phyloP scores from a whole-genome alignment of 306 rosid species.

The Calophaca sinica region DNA sequence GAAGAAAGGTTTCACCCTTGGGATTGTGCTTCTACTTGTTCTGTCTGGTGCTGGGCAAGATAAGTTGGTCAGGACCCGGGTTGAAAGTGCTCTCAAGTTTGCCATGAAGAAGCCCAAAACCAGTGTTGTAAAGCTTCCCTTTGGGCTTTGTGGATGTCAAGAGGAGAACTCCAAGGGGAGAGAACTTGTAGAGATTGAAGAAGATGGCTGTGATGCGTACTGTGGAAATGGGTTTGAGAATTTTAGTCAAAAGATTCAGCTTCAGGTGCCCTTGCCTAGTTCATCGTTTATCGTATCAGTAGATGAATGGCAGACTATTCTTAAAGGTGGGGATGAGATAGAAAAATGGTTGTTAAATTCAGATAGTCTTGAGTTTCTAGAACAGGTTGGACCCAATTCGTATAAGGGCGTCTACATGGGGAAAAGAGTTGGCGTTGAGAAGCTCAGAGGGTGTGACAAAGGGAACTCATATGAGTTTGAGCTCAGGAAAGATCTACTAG shows the following conservation, averaged over 20 bases:
- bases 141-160: constrained; percentile 94
- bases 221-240: constrained; percentile 61
- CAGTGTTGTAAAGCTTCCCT: constrained; percentile 72
- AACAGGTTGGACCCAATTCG: constrained; percentile 77
- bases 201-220: constrained; percentile 60
- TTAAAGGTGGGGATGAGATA: constrained; percentile 64
- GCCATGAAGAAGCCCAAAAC: constrained; percentile 77
- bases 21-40: constrained; percentile 67
- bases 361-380: constrained; percentile 71
- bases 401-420: constrained; percentile 80
- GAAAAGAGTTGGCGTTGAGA: constrained; percentile 81
- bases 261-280: constrained; percentile 68
- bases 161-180: constrained; percentile 77
- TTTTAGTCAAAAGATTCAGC: constrained; percentile 57
- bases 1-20: constrained; percentile 81
- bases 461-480: constrained; percentile 77
- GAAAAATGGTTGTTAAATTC: constrained; percentile 81
- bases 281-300: constrained; percentile 68
- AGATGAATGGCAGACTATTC: constrained; percentile 90
- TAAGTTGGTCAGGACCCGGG: constrained; percentile 60
- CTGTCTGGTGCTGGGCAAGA: constrained; percentile 69
- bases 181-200: constrained; percentile 74
- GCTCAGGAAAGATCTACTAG: constrained; percentile 77
- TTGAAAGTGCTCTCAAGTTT: constrained; percentile 75
- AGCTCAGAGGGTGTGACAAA: constrained; percentile 90